Conservation (phyloP, 179 eudicot species). For the Camellia oleifera region DNA sequence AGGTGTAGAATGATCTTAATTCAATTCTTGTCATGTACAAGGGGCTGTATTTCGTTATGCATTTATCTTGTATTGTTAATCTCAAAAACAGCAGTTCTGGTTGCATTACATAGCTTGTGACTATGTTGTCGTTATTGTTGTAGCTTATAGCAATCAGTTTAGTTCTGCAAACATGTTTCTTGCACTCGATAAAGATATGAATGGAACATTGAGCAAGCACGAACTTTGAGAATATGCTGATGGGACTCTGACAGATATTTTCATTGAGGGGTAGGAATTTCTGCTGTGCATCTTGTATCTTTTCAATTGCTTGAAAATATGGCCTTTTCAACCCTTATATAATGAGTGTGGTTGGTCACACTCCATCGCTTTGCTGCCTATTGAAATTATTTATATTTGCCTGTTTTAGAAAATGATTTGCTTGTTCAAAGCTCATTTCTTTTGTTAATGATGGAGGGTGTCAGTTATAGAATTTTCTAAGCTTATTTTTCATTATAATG, state of each 20-base stretch:
- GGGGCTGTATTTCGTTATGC: too few species aligned
- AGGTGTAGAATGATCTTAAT: too few species aligned
- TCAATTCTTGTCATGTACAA: too few species aligned
- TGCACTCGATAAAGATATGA: conserved; percentile 97
- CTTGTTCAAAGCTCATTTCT: background rate
- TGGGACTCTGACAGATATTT: conserved; percentile 91
- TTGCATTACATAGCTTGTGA: background rate
- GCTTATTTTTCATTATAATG: too few species aligned
- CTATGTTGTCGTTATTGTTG: background rate
- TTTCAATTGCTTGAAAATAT: conserved; percentile 3
- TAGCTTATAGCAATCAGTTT: background rate
- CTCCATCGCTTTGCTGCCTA: conserved; percentile 1
- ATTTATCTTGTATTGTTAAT: too few species aligned
- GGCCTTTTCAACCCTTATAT: background rate
- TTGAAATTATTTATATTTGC: background rate
- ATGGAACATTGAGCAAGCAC: conserved; percentile 87
- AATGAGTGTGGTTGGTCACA: background rate
- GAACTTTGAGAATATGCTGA: conserved; percentile 98
- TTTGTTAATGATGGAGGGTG: background rate
- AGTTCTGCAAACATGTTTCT: conserved; percentile 80
- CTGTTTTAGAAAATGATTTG: background rate
- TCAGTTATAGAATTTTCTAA: background rate
- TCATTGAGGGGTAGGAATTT: conserved; percentile 76
- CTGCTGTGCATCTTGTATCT: background rate
- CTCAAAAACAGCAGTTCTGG: background rate